Base-by-base conservation (phyloP, 2,329 filamentous ascomycete genomes). In the Teratosphaeria viscida region DNA sequence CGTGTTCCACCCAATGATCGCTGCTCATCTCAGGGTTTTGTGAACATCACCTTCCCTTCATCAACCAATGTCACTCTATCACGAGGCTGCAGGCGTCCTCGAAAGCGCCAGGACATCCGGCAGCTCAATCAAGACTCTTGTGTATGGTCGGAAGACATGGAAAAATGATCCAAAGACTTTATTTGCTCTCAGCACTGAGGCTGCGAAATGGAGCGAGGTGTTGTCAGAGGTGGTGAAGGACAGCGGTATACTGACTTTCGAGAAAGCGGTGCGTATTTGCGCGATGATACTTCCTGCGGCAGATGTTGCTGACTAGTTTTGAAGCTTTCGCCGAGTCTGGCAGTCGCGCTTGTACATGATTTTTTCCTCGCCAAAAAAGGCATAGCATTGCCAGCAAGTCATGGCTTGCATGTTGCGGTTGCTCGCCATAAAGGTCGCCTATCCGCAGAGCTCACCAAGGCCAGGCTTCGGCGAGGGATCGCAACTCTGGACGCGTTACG, bases 191-290 rank as follows among this genome's bases (percentile, higher is more conserved):
- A 87, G 91, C 26, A 82, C 87, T 26, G 92, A 97, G 74, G 85
- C 89, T 1, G 86, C 88, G 66, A 97, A 96, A 84, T 96, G 92
- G 90, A 94, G 92, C 67, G 73, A 79, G 3, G 80, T 96, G 2
- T 76, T 99, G 55, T 90, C 90, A 68, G 91, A 96, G 69, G 87
- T 96, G n/a, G 84, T 99, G 69, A 90, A 96, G 66, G 84, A 82
- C 64, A 82, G 90, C 1, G 87, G 85, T 3, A 76, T 97, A 39
- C 76, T 97, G 39, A 81, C 81, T n/a, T 76, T 85, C 10, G 94
- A 99, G 77, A 86, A 84, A 64, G 96, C 95, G 84, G 92, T 94
- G 72, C 65, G 76, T 65, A 14, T 43, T 29, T 35, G 43, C 19
- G 43, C 14, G 11, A 26, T 7, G 26, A 19, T 23, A 16, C 6